Base-by-base conservation (phyloP, 345 rosid species). In the Mercurialis annua region DNA sequence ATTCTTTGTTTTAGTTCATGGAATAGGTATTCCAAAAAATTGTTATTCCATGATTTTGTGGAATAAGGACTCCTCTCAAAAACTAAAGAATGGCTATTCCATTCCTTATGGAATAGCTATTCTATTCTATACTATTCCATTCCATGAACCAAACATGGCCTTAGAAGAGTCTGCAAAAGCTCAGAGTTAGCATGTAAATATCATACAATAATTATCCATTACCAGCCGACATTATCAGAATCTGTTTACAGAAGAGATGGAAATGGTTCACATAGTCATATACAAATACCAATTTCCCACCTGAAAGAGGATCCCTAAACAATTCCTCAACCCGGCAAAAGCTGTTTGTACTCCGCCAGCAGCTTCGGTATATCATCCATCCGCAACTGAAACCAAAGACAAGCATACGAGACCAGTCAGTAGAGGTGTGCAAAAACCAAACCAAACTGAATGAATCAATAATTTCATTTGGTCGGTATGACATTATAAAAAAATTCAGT, bases 311-410 rank as follows among this genome's bases (percentile, higher is more conserved):
- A 54, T 4, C 16, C 10, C 49, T 2, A 16, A 10, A 50, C 12
- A 47, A 67, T 30, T 64, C 69, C 67, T 85, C 66, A 78, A 59
- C 74, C 77, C 12, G 68, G 64, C 59, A 75, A 29, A 68, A 87
- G 82, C 73, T 82, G 75, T 73, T 74, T 86, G 80, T 89, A 91
- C 73, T 89, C 97, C 53, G 76, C 86, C 73, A 91, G 83, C 61
- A 94, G 86, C 80, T 82, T 85, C 10, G 99, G 78, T 30, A 91
- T 80, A 64, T 89, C 96, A 76, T 83, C 84, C 77, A 94, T 84
- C 30, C 89, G 89, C 76, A 94, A 72, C 95, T 92, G 88, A 53
- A 69, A 81, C 21, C 59, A 63, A 65, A 56, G 59, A 64, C 48
- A 17, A 58, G n/a, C 16, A 11, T 10, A 6, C 6, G 29, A 34